Evolutionary conservation across 768 basidiomycete species (phyloP).

Genomic region (Tylopilus plumbeoviolaceoides): DNA sequence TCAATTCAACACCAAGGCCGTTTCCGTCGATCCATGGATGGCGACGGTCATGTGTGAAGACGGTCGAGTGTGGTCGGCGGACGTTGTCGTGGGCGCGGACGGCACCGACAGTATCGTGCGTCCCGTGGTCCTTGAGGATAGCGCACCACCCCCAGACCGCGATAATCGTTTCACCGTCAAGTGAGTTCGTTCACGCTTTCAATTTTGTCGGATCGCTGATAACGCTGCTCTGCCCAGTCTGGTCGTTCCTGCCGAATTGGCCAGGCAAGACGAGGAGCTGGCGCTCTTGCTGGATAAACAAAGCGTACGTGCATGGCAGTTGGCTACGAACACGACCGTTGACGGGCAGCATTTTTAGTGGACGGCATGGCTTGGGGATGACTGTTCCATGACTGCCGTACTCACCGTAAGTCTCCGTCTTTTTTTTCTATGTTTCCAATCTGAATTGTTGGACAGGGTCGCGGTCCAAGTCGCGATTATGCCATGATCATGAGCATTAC

Average conservation of each 20-base stretch:
- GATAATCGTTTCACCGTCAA: conserved; percentile 15
- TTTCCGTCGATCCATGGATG: conserved; percentile 31
- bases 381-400: conserved; percentile 14
- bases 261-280: conserved; percentile 18
- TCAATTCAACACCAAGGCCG: conserved; percentile 37
- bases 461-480: conserved; percentile 14
- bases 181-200: conserved; percentile 1
- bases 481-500: conserved; percentile 8
- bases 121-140: conserved; percentile 28
- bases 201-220: neutral
- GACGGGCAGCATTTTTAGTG: conserved; percentile 9
- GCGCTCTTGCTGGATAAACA: conserved; percentile 3
- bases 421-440: neutral
- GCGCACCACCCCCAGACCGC: conserved; percentile 2
- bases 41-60: conserved; percentile 31
- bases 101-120: conserved; percentile 45
- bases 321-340: neutral
- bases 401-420: conserved; percentile 15
- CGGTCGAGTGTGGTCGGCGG: conserved; percentile 42
- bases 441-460: conserved; percentile 2
- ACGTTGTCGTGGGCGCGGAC: conserved; percentile 60
- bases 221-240: conserved; percentile 5
- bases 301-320: conserved; percentile 5
- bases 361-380: conserved; percentile 21
- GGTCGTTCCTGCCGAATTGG: conserved; percentile 13